A percentile compares a stretch with the other conserved stretches of the same genome.
phyloP scores from a whole-genome alignment of 495 filamentous ascomycete species.

The Sabuloglossum arenarium region DNA sequence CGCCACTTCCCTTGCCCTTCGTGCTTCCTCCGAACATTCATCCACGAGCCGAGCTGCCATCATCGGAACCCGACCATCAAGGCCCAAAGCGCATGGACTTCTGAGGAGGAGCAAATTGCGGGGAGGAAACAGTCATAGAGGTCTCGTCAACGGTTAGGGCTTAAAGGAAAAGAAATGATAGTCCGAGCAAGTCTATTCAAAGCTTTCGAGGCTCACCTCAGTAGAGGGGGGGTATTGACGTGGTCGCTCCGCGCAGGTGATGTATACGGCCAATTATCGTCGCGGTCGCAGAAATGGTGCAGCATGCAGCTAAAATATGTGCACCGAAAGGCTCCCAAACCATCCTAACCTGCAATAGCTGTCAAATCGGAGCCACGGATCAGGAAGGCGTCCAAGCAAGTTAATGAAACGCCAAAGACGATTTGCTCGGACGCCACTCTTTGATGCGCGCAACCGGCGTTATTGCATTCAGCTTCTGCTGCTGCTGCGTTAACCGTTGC shows the following conservation, averaged over 20 bases:
- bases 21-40: conserved; percentile 1
- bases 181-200: background rate
- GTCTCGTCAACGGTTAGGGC: background rate
- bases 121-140: background rate
- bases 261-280: conserved; percentile 1
- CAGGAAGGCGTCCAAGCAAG: background rate
- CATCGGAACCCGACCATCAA: conserved; percentile 1
- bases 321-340: background rate
- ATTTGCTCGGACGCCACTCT: background rate
- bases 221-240: background rate
- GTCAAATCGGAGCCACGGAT: background rate
- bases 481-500: background rate
- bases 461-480: conserved; percentile 4
- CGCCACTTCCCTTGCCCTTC: conserved; percentile 2
- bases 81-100: background rate
- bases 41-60: conserved; percentile 3
- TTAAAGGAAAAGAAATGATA: conserved; percentile 1
- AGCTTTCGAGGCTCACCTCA: background rate
- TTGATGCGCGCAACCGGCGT: background rate
- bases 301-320: background rate
- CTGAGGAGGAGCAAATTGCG: background rate
- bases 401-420: background rate
- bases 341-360: background rate
- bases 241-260: background rate
- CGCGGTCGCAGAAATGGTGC: background rate